Percentiles rank a stretch among this genome's conserved stretches.
phyloP scores from a whole-genome alignment of 495 filamentous ascomycete species.

The Daldinia childiae region DNA sequence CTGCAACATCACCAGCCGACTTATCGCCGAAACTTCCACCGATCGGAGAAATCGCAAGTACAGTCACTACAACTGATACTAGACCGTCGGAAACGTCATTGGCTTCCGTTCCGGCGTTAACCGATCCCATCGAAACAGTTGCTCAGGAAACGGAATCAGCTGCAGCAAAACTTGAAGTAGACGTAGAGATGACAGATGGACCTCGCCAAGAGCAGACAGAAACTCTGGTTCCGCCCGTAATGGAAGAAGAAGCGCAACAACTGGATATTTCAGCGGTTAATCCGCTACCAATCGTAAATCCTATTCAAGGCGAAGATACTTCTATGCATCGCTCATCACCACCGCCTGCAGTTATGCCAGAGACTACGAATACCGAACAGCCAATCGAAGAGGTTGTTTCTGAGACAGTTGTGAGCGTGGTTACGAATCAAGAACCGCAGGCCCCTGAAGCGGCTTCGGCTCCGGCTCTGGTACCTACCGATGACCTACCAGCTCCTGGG shows the following conservation, averaged over 20 bases:
- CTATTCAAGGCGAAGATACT: slow-evolving; percentile 1
- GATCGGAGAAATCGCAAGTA: slow-evolving; percentile 15
- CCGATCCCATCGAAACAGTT: neutral
- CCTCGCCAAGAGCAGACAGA: neutral
- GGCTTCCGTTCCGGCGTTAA: neutral
- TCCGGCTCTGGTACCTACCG: neutral
- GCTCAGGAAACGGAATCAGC: neutral
- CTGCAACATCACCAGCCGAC: slow-evolving; percentile 33
- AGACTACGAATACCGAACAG: slow-evolving; percentile 1
- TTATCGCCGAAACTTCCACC: slow-evolving; percentile 7
- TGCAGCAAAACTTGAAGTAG: slow-evolving; percentile 1
- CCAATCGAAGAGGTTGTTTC: neutral
- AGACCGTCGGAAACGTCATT: neutral
- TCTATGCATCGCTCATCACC: slow-evolving; percentile 3
- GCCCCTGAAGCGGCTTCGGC: neutral
- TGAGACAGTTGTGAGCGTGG: neutral
- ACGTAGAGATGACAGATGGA: slow-evolving; percentile 32
- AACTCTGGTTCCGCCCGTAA: neutral
- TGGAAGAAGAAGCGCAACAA: slow-evolving; percentile 3
- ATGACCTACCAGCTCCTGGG: neutral
- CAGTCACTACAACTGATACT: neutral
- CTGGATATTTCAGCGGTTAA: neutral
- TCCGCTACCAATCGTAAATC: neutral
- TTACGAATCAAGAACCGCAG: neutral
- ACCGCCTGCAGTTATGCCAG: neutral